These are phyloP conservation scores for Beauveria sp. DNA, from an alignment of 2,329 filamentous ascomycete species.

Conservation along the genomic window DNA sequence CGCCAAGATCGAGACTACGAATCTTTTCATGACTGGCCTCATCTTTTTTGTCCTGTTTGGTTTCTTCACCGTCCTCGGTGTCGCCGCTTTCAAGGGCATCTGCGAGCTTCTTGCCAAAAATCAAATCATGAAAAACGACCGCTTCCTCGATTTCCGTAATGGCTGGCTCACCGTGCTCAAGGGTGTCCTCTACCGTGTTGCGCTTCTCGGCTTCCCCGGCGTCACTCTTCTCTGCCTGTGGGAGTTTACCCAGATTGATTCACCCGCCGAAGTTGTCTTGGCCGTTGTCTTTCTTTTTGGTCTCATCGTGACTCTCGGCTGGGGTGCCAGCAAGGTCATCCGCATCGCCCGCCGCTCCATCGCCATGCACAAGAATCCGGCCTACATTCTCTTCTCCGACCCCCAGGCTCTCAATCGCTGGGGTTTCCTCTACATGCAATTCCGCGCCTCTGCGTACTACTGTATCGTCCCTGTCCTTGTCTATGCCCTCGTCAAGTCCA, in stretches of 20 bases:
- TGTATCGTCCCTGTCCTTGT: slow-evolving; percentile 74
- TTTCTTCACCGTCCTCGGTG: slow-evolving; percentile 62
- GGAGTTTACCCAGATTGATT: slow-evolving; percentile 85
- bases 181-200: slow-evolving; percentile 85
- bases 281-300: slow-evolving; percentile 84
- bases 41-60: slow-evolving; percentile 85
- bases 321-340: slow-evolving; percentile 87
- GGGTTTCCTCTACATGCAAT: slow-evolving; percentile 97
- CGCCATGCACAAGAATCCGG: slow-evolving; percentile 88
- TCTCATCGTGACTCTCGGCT: slow-evolving; percentile 68
- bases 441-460: slow-evolving; percentile 92
- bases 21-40: slow-evolving; percentile 88
- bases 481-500: slow-evolving; percentile 79
- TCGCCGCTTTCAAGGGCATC: slow-evolving; percentile 72
- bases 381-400: slow-evolving; percentile 94
- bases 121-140: slow-evolving; percentile 74
- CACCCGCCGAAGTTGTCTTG: slow-evolving; percentile 75
- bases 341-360: slow-evolving; percentile 83
- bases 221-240: slow-evolving; percentile 86
- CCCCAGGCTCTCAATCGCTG: slow-evolving; percentile 93
- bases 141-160: slow-evolving; percentile 88
- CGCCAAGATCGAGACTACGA: slow-evolving; percentile 77
- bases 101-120: slow-evolving; percentile 70
- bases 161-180: slow-evolving; percentile 90
- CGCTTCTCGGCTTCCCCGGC: slow-evolving; percentile 86